These are phyloP conservation scores for Rhizophora mangle DNA, from an alignment of 345 rosid species.

Conservation along the genomic window DNA sequence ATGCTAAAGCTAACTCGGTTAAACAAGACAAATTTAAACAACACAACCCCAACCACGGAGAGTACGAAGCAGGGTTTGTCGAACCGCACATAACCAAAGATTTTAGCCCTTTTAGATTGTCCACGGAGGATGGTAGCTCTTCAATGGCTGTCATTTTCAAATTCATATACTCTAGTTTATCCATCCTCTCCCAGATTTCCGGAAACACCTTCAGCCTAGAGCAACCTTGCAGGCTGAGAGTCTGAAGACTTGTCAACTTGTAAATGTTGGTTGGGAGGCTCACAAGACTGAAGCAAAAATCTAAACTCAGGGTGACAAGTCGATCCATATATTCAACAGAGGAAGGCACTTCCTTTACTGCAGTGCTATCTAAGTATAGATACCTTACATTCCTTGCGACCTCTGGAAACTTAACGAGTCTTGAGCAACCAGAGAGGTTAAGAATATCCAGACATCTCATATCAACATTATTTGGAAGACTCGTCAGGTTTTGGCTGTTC, in stretches of 20 bases:
- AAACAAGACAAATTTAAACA: no score
- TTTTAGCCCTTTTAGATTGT: neutral
- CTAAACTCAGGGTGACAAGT: neutral
- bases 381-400: neutral
- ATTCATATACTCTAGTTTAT: neutral
- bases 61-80: neutral
- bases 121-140: neutral
- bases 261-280: neutral
- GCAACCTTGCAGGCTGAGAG: neutral
- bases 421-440: conserved; percentile 5
- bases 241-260: neutral
- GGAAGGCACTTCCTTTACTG: neutral
- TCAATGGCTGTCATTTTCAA: neutral
- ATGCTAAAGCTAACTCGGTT: fast-evolving
- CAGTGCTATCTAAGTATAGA: neutral
- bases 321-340: neutral
- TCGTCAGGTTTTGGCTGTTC: neutral
- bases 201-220: conserved; percentile 5
- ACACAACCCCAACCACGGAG: no score
- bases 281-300: neutral
- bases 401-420: conserved; percentile 4
- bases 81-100: neutral
- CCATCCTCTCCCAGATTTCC: neutral
- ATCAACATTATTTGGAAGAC: conserved; percentile 8
- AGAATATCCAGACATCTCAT: conserved; percentile 1